Base-by-base conservation (phyloP, 768 basidiomycete species). In the Porphyrellus cyaneotinctus region DNA sequence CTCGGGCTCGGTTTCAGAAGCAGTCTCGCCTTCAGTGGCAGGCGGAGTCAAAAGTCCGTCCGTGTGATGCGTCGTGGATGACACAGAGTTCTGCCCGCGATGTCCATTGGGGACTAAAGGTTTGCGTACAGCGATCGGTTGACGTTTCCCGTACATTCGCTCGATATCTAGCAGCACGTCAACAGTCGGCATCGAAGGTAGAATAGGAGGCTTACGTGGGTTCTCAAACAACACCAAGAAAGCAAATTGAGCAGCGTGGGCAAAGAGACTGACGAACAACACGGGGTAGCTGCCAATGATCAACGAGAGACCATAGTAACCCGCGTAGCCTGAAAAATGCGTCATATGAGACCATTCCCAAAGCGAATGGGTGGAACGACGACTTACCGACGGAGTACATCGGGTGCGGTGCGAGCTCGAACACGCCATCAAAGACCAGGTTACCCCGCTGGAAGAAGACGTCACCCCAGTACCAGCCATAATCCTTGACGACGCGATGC, bases 401-500 rank as follows among this genome's bases (percentile, higher is more conserved):
- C 0, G 95, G 89, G 64, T 92, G 91, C 2, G 90, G 89, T 5
- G 91, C 88, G 36, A 94, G 76, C 66, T 98, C 95, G 60, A 97
- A 99, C 17, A 99, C 95, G 15, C 97, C 97, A 66, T 99, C 95
- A 63, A 99, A 99, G 3, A 97, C 87, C 14, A 98, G 78, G 38
- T 88, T 85, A 38, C 91, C 91, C n/a, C 90, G 85, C 68, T 91
- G 89, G 75, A 93, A 92, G 73, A 93, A 93, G 52, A 85, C 85
- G 59, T 93, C 91, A 11, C 91, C 94, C 92, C 92, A 93, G 68
- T 94, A 97, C 94, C 93, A 97, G 15, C 94, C 95, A 59, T 95
- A 97, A 64, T 97, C 95, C 62, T 97, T 98, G 55, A 98, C 94
- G 44, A 98, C 92, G 49, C 92, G 81, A 68, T 99, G 97, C 1